A percentile compares a stretch with the other conserved stretches of the same genome.
phyloP scores from a whole-genome alignment of 2,329 filamentous ascomycete genomes.

The Lachnellula arida region DNA sequence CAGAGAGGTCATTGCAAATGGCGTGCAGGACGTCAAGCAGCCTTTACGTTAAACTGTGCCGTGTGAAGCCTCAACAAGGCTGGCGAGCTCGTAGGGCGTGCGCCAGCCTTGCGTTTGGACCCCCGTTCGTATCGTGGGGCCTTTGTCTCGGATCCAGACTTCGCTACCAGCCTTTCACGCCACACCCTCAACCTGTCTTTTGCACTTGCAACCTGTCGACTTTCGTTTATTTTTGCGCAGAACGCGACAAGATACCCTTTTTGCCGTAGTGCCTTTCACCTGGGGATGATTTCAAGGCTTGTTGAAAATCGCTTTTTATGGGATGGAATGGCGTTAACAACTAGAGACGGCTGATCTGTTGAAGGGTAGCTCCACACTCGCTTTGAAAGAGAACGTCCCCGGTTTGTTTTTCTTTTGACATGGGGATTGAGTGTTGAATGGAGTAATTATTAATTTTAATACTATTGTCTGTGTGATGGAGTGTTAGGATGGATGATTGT shows the following conservation, averaged over 20 bases:
- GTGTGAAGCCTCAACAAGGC: constrained; percentile 3
- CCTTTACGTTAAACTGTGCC: constrained; percentile 47
- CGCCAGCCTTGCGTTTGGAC: neutral
- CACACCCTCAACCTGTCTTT: neutral
- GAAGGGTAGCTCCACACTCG: neutral
- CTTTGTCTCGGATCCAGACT: constrained; percentile 2
- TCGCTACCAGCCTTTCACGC: neutral
- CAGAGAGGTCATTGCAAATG: constrained; percentile 66
- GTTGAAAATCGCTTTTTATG: neutral
- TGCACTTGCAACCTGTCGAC: neutral
- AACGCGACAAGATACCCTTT: neutral
- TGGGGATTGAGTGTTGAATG: constrained; percentile 5
- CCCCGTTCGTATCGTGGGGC: neutral
- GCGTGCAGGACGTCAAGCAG: constrained; percentile 63
- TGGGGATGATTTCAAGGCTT: neutral
- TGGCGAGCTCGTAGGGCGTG: neutral
- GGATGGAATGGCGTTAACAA: neutral
- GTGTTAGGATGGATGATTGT: neutral
- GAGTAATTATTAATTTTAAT: constrained; percentile 25
- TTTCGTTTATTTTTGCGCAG: neutral
- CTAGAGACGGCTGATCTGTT: neutral
- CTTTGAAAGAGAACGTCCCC: neutral
- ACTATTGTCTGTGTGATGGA: constrained; percentile 1
- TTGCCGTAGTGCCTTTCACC: neutral
- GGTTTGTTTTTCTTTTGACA: neutral